Evolutionary conservation across 139 green algal species (phyloP).

Genomic region (Coelastrella sp.): DNA sequence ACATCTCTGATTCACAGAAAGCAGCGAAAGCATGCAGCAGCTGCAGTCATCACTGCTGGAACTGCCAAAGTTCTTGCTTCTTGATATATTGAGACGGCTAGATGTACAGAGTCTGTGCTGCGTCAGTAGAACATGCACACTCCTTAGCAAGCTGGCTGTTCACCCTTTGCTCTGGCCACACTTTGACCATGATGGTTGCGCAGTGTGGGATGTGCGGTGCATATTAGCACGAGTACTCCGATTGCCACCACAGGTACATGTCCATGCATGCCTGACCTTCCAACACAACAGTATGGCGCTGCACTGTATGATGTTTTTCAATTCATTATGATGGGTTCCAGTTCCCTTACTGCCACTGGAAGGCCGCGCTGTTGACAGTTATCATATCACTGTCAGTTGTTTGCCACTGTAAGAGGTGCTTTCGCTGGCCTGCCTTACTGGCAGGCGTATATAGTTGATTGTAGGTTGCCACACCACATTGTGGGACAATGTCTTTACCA

Average conservation of each 20-base stretch:
- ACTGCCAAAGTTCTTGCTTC: slow-evolving; percentile 24
- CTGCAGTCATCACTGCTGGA: background rate
- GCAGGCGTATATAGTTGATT: no score
- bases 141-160: slow-evolving; percentile 6
- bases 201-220: slow-evolving; percentile 21
- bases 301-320: no score
- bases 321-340: no score
- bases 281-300: background rate
- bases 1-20: background rate
- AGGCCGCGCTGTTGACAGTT: no score
- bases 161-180: background rate
- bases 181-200: slow-evolving; percentile 16
- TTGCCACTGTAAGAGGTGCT: no score
- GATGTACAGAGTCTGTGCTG: slow-evolving; percentile 33
- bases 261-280: background rate
- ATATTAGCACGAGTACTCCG: slow-evolving; percentile 20
- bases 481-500: background rate
- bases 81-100: slow-evolving; percentile 24
- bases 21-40: background rate
- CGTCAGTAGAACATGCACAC: slow-evolving; percentile 7
- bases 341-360: no score
- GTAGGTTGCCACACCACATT: background rate
- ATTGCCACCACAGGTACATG: slow-evolving; percentile 46
- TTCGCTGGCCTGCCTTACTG: no score
- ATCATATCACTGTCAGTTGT: no score